Base-by-base conservation (phyloP, 2,329 filamentous ascomycete genomes). In the Aureobasidium sp. region DNA sequence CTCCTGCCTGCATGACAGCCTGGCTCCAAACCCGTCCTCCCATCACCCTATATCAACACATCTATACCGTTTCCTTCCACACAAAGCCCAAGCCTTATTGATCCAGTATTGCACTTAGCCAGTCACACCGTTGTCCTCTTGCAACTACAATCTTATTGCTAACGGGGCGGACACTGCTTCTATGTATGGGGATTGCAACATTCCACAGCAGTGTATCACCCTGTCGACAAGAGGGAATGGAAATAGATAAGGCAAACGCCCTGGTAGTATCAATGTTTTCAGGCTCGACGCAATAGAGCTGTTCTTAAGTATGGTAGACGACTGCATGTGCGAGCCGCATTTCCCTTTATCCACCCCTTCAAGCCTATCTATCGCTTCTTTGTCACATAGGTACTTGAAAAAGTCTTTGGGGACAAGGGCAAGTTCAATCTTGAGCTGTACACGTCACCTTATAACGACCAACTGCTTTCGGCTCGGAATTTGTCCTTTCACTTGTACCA, bases 191-290 rank as follows among this genome's bases (percentile, higher is more conserved):
- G 17, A 44, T 41, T 7, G 15, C 34, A 51, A 31, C 57, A 61
- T 61, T 61, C 57, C 57, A 34, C 34, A 22, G n/a, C 9, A 9
- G 17, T 25, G 15, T 25, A 39, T 52, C 57, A 25, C 57, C 36
- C 27, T 42, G 36, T 29, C 57, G 37, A 61, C 57, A 34, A 11
- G 20, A 44, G 37, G 37, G 47, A 61, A 61, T 61, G 57, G 45
- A 52, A 52, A 52, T 22, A 61, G 57, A 61, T 61, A 61, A 52
- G 57, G n/a, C 39, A 37, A 12, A 17, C 2, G 31, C 14, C 2
- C 2, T 41, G 25, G 7, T 17, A 34, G 14, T 12, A 25, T 11
- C 29, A 1, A 7, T 59, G 56, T 59, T 59, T 59, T 4, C 56
- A 59, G 17, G n/a, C 3, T 22, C 14, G 22, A 59, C 41, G n/a